Conservation (phyloP, 2,329 filamentous ascomycete genomes). For the Claviceps monticola region DNA sequence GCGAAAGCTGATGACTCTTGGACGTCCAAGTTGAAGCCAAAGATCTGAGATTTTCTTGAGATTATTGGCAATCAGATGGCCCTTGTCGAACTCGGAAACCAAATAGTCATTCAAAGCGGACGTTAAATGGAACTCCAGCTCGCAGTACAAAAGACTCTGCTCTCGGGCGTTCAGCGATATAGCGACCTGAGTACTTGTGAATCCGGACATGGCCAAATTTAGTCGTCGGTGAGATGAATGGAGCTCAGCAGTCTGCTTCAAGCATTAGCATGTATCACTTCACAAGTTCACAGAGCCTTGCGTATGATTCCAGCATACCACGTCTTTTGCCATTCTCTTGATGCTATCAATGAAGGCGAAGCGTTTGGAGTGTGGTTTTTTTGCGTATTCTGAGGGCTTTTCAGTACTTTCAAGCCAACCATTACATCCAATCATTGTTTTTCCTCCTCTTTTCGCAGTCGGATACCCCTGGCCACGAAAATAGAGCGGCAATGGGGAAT, state of each 20-base stretch:
- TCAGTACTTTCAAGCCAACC: slow-evolving; percentile 41
- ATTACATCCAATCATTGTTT: slow-evolving; percentile 39
- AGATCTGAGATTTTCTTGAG: slow-evolving; percentile 35
- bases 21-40: slow-evolving; percentile 39
- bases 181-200: slow-evolving; percentile 16
- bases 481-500: slow-evolving; percentile 30
- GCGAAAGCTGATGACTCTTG: slow-evolving; percentile 41
- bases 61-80: slow-evolving; percentile 37
- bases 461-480: slow-evolving; percentile 26
- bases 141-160: slow-evolving; percentile 44
- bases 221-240: slow-evolving; percentile 8
- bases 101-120: slow-evolving; percentile 39
- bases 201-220: background rate
- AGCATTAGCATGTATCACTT: slow-evolving; percentile 7
- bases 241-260: slow-evolving; percentile 19
- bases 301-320: slow-evolving; percentile 25
- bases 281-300: background rate
- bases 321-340: slow-evolving; percentile 39
- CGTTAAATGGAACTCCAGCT: slow-evolving; percentile 42
- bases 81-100: slow-evolving; percentile 36
- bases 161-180: slow-evolving; percentile 42
- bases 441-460: slow-evolving; percentile 26
- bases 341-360: slow-evolving; percentile 30
- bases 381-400: slow-evolving; percentile 9
- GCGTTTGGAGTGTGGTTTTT: slow-evolving; percentile 23